Evolutionary conservation across 2,329 filamentous ascomycete species (phyloP), one percentile per base, ranked within the genome.

Genomic region (Fusarium proliferatum): DNA sequence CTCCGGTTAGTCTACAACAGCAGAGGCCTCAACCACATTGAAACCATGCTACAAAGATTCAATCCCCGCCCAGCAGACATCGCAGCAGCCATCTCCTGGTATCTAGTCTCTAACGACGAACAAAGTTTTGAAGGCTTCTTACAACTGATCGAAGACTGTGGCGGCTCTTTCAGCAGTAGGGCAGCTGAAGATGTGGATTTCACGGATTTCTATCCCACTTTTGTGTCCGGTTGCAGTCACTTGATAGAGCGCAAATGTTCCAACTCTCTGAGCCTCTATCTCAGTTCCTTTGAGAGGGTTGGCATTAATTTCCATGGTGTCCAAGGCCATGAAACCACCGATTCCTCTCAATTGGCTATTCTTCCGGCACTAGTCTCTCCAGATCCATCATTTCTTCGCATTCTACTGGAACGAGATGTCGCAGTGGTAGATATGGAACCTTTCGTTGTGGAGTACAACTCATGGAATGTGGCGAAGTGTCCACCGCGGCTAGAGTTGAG

Each of bases 281-380:
- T 46, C 3, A 2, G 9, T 3, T 12, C 43, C 0, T 5, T 46
- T 2, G 17, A 28, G 5, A 3, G 11, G 0, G 6, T 46, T 1
- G 43, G 43, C 13, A 23, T 43, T 23, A 6, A 43, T 4, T 23
- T 30, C 30, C 30, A 30, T 30, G 30, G 30, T 30, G 30, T 30
- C 30, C 30, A 11, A 11, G 30, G 30, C 30, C 30, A 30, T 30
- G 30, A 30, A 30, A 30, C 30, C 30, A 30, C 30, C 30, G 9
- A 30, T 30, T 41, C 19, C 2, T 41, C 21, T 15, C 21, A 41
- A 6, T 3, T 17, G n/a, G n/a, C 10, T 12, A 4, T 43, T 15
- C 16, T 43, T 11, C n/a, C 42, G 3, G 42, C 42, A 11, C 9
- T 43, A 9, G 10, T 17, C 15, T 43, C 42, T 4, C 15, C 42